Percentiles rank a stretch among this genome's conserved stretches.
phyloP scores from a whole-genome alignment of 192 early-diverging fungal genomes.

The Physocladia obscura region DNA sequence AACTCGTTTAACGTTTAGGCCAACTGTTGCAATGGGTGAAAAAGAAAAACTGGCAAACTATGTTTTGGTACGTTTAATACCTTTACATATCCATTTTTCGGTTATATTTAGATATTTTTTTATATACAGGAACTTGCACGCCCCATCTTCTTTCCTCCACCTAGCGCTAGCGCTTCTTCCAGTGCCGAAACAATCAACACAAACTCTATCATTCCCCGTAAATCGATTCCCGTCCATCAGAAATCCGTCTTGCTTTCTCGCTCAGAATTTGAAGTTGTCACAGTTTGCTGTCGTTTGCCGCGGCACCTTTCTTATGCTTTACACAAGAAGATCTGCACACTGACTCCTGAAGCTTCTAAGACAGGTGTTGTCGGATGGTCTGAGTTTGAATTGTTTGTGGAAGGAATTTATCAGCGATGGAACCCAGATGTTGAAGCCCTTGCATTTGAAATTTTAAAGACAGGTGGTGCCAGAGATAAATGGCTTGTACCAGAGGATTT shows the following conservation, averaged over 20 bases:
- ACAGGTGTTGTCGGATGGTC: constrained; percentile 7
- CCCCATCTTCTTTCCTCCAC: constrained; percentile 18
- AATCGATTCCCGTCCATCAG: neutral
- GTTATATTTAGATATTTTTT: too few relatives aligned
- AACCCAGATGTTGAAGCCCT: constrained; percentile 22
- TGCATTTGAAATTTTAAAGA: constrained; percentile 25
- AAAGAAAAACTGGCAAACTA: constrained; percentile 24
- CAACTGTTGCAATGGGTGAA: neutral
- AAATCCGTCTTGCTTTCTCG: constrained; percentile 1
- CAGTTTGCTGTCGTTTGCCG: constrained; percentile 18
- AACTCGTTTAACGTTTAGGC: constrained; percentile 9
- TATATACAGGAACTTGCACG: constrained; percentile 7
- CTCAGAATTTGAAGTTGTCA: constrained; percentile 17
- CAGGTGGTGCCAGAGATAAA: neutral
- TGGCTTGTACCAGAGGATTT: constrained; percentile 25
- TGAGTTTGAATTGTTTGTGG: constrained; percentile 27
- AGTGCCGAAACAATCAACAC: neutral
- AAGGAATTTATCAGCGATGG: constrained; percentile 13
- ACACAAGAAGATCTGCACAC: neutral
- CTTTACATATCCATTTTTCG: too few relatives aligned
- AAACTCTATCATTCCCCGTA: neutral
- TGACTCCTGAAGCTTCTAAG: neutral
- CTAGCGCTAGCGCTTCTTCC: neutral
- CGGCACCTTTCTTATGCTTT: constrained; percentile 11
- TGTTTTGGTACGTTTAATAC: constrained; percentile 3